Base-by-base conservation (phyloP, 2,329 filamentous ascomycete species). In the Trichophyton simii region DNA sequence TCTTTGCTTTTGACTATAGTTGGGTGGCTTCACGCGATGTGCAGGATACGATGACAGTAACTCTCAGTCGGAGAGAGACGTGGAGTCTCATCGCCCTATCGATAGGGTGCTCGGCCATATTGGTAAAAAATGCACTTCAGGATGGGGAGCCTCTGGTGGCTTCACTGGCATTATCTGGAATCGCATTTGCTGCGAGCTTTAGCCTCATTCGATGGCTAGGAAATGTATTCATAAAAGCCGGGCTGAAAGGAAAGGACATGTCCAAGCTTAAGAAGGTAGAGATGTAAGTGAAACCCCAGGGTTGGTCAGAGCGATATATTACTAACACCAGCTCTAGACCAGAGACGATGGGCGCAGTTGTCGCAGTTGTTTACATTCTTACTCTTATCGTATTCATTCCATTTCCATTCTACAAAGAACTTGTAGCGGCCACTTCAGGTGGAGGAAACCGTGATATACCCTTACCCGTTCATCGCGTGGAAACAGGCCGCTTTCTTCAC, bases 371-470 rank as follows among this genome's bases (percentile, higher is more conserved):
- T 28, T 97, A 97, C 75, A 81, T 99, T 50, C 81, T 99, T 66
- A 83, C 86, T 58, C 82, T 97, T 66, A 95, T 97, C 67, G 78
- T 90, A 65, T 99, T 99, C 73, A 91, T 97, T 62, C 94, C 94
- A 0, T 96, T 96, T 75, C 89, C 91, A 0, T 97, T 99, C 74
- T 97, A 96, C 79, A 95, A 96, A 76, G 92, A 97, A 72, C 95
- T 99, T 66, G 91, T 96, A 28, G 89, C 90, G 15, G 91, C 91
- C 44, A 97, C 94, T 20, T 95, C 90, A 66, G 94, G 91, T 65
- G 91, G 91, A 65, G 91, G 91, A 57, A 96, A 96, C 74, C 82
- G 89, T 65, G 92, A 96, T 76, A 85, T 94, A 4, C 87, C 95
- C 11, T 75, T 90, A 68, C 83, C 88, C 71, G 77, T 84, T 52